phyloP scores from a whole-genome alignment of 2,329 filamentous ascomycete genomes.

The Trichoderma guizhouense region DNA sequence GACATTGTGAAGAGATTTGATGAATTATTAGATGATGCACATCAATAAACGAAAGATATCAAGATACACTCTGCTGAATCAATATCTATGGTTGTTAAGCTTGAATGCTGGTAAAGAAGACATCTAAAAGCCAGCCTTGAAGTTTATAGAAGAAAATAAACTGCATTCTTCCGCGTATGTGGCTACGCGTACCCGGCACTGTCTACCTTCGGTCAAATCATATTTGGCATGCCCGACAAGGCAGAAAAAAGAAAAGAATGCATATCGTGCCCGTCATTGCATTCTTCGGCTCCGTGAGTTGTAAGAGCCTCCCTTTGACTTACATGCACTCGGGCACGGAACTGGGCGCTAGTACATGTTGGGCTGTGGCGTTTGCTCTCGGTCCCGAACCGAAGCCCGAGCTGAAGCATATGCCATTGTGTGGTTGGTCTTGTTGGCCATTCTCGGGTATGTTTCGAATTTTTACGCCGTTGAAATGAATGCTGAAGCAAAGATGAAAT shows the following conservation, averaged over 20 bases:
- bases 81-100: background rate
- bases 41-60: background rate
- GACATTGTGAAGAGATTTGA: background rate
- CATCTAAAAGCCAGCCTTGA: background rate
- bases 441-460: background rate
- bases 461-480: background rate
- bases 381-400: conserved; percentile 8
- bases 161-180: background rate
- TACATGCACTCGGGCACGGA: background rate
- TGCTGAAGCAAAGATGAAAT: background rate
- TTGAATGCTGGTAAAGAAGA: background rate
- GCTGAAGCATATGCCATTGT: background rate
- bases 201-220: background rate
- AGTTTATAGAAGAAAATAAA: background rate
- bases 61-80: background rate
- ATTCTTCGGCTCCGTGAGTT: background rate
- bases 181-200: background rate
- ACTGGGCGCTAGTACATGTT: conserved; percentile 7
- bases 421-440: background rate
- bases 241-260: background rate
- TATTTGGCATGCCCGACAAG: background rate
- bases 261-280: background rate
- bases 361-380: conserved; percentile 6
- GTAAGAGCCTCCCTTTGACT: background rate
- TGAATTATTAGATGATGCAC: background rate